Base-by-base conservation (phyloP, 2,329 filamentous ascomycete genomes). In the Monosporascus cannonballus region DNA sequence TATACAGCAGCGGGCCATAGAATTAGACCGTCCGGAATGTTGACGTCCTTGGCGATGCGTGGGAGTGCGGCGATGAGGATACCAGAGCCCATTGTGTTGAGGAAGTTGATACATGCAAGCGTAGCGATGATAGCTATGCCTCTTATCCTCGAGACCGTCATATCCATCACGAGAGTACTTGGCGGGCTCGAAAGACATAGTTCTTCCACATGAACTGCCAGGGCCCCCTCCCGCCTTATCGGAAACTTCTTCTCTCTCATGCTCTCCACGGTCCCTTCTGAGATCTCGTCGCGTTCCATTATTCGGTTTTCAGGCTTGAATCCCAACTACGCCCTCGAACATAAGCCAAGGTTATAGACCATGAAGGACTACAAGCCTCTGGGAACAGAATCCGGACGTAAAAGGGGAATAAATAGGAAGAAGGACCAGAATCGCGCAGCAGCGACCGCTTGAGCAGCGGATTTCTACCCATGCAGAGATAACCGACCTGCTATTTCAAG, bases 51-150 rank as follows among this genome's bases (percentile, higher is more conserved):
- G 39, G 70, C 69, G 54, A 74, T 72, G 6, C 61, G 66, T 6
- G 71, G 71, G 11, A 73, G 58, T 20, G 64, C 65, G 6, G 70
- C 70, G 46, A 69, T 69, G 46, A 71, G 64, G 47, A 71, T 69
- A 22, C 68, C 68, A 15, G 68, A 71, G 8, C 66, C 67, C 65
- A 70, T 68, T 2, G 67, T 68, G 54, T 69, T 69, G 25, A 70
- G 64, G 48, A 70, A 68, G 55, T 55, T 69, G 48, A 70, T 61
- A 25, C 67, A 65, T 0, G 68, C 63, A 6, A 70, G 63, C 1
- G 67, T 69, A 11, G 61, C 48, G 49, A 70, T 69, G 47, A 69
- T 63, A 18, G 58, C 57, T 4, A 66, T 47, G 20, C 54, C 65
- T 24, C 62, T 60, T 20, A 56, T 51, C 20, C 60, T 63, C 30